Evolutionary conservation across 306 rosid species (phyloP).

Genomic region (Aeschynomene evenia): DNA sequence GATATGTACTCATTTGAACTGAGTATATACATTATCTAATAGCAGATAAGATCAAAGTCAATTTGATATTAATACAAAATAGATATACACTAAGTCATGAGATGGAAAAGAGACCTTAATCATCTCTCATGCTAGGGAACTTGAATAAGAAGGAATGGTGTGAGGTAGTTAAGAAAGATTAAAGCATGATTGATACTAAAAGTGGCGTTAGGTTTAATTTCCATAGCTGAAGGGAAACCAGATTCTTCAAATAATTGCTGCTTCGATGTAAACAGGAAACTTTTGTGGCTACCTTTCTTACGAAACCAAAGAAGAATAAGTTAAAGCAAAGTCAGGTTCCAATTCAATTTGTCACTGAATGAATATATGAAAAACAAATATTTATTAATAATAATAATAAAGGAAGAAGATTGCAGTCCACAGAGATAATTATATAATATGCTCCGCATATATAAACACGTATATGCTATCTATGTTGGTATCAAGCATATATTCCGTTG

Average conservation of each 20-base stretch:
- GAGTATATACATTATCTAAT: no score
- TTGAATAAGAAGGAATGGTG: slow-evolving; percentile 22
- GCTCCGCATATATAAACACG: slow-evolving; percentile 35
- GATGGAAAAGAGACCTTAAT: no score
- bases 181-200: slow-evolving; percentile 37
- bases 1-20: no score
- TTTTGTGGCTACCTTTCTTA: slow-evolving; percentile 22
- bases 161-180: slow-evolving; percentile 13
- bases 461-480: slow-evolving; percentile 35
- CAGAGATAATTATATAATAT: slow-evolving; percentile 42
- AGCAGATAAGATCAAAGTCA: no score
- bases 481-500: slow-evolving; percentile 32
- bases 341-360: slow-evolving; percentile 31
- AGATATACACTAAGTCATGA: background rate
- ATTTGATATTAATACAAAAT: background rate
- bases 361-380: no score
- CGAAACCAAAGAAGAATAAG: slow-evolving; percentile 36
- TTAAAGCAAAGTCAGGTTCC: slow-evolving; percentile 48
- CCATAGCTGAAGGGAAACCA: slow-evolving; percentile 23
- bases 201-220: slow-evolving; percentile 39
- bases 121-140: slow-evolving; percentile 14
- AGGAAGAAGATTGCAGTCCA: slow-evolving; percentile 38
- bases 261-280: slow-evolving; percentile 30
- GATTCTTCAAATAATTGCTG: slow-evolving; percentile 40
- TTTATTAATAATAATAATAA: slow-evolving; percentile 14